Evolutionary conservation across 805 yeast genomes (phyloP).

Genomic region (Suhomyces xylopsoci): DNA sequence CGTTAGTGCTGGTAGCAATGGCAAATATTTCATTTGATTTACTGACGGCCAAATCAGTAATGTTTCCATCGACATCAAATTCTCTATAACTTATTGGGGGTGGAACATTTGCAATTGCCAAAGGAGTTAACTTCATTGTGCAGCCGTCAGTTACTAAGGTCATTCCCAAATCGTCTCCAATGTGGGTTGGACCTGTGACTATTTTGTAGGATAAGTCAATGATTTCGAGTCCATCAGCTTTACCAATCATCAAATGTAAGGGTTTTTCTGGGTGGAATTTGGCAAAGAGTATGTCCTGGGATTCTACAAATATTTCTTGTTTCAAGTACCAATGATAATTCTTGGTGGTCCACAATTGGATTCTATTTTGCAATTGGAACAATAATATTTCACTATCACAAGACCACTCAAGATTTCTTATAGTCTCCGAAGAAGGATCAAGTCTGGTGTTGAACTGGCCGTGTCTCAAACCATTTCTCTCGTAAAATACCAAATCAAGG

Average conservation of each 20-base stretch:
- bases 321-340: slow-evolving; percentile 96
- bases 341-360: slow-evolving; percentile 89
- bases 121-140: slow-evolving; percentile 71
- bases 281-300: slow-evolving; percentile 36
- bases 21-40: slow-evolving; percentile 58
- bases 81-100: slow-evolving; percentile 87
- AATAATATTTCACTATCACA: slow-evolving; percentile 76
- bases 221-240: slow-evolving; percentile 49
- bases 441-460: slow-evolving; percentile 77
- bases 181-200: slow-evolving; percentile 62
- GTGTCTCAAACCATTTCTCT: slow-evolving; percentile 88
- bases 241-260: slow-evolving; percentile 65
- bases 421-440: slow-evolving; percentile 42
- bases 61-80: slow-evolving; percentile 48
- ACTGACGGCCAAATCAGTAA: slow-evolving; percentile 64
- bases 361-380: slow-evolving; percentile 53
- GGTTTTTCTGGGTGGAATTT: slow-evolving; percentile 93
- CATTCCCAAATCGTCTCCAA: slow-evolving; percentile 76
- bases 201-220: slow-evolving; percentile 65
- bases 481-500: slow-evolving; percentile 71
- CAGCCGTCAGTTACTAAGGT: slow-evolving; percentile 78
- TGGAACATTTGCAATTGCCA: slow-evolving; percentile 83
- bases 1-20: slow-evolving; percentile 46
- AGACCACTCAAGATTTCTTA: slow-evolving; percentile 71
- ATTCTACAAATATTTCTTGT: slow-evolving; percentile 55